These are phyloP conservation scores for Fistulina hepatica DNA, from an alignment of 1,284 basidiomycete species.

Conservation along the genomic window DNA sequence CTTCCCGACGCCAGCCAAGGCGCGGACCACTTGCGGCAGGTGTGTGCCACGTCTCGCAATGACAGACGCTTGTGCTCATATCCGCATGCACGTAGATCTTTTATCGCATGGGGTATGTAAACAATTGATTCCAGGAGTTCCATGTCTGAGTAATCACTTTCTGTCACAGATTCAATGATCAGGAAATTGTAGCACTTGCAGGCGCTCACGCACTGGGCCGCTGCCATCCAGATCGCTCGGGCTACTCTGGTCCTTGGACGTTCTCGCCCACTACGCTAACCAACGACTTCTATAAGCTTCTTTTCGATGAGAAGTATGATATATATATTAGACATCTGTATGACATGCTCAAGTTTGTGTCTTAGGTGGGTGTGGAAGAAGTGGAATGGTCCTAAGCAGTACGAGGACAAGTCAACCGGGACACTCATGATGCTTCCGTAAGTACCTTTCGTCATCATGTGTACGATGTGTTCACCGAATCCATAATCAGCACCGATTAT, in stretches of 20 bases:
- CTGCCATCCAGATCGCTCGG: slow-evolving; percentile 79
- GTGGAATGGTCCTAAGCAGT: slow-evolving; percentile 91
- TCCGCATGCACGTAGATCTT: slow-evolving; percentile 50
- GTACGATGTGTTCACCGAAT: slow-evolving; percentile 8
- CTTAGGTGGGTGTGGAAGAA: slow-evolving; percentile 70
- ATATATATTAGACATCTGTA: slow-evolving; percentile 7
- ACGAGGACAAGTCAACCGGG: slow-evolving; percentile 84
- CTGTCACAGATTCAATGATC: slow-evolving; percentile 73
- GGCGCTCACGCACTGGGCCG: slow-evolving; percentile 95
- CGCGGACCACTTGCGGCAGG: slow-evolving; percentile 73
- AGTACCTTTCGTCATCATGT: slow-evolving; percentile 19
- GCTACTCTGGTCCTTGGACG: slow-evolving; percentile 87
- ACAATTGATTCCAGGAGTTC: slow-evolving; percentile 16
- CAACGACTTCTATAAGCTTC: slow-evolving; percentile 85
- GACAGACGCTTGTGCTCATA: slow-evolving; percentile 1
- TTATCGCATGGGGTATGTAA: slow-evolving; percentile 71
- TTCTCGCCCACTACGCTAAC: slow-evolving; percentile 81
- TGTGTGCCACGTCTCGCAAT: slow-evolving; percentile 24
- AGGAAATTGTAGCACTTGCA: slow-evolving; percentile 89
- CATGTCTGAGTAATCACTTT: slow-evolving; percentile 6
- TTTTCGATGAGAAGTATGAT: slow-evolving; percentile 81
- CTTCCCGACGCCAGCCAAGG: slow-evolving; percentile 87
- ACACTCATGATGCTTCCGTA: slow-evolving; percentile 93
- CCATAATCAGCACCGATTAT: slow-evolving; percentile 59
- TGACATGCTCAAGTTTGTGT: slow-evolving; percentile 1